Conservation (phyloP, 1,139 yeast genomes). For the Yamadazyma kanchanaburiensis region DNA sequence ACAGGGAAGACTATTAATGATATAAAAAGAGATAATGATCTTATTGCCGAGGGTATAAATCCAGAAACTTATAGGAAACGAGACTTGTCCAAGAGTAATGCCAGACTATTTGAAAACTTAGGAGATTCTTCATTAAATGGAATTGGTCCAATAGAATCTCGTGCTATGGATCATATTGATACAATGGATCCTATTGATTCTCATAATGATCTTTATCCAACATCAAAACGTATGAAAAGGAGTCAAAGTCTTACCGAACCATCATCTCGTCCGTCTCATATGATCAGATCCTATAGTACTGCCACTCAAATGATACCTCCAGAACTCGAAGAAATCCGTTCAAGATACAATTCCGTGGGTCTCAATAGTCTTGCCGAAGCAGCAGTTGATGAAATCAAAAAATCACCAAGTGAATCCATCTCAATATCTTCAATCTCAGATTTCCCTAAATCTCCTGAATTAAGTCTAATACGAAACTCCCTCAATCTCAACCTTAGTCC, state of each 20-base stretch:
- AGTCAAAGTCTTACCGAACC: conserved; percentile 12
- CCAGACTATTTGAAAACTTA: conserved; percentile 12
- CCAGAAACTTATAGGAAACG: conserved; percentile 21
- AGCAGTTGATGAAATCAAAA: conserved; percentile 23
- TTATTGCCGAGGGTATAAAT: conserved; percentile 48
- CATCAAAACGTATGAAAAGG: conserved; percentile 9
- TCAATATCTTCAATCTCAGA: conserved; percentile 19
- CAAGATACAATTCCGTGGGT: conserved; percentile 8
- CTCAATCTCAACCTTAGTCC: conserved; percentile 32
- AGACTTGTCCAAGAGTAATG: conserved; percentile 9
- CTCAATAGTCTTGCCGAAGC: conserved; percentile 30
- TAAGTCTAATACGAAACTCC: neutral
- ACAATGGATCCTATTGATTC: too few relatives aligned
- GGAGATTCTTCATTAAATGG: conserved; percentile 14
- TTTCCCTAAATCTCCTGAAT: conserved; percentile 5
- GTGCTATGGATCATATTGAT: conserved; percentile 2
- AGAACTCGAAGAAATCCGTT: conserved; percentile 5
- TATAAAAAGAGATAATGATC: conserved; percentile 45
- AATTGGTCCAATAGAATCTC: too few relatives aligned
- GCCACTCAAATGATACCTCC: conserved; percentile 7
- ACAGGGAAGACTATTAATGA: conserved; percentile 51
- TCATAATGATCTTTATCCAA: conserved; percentile 1
- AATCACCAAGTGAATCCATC: conserved; percentile 14
- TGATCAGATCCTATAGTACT: conserved; percentile 16
- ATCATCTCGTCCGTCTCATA: neutral